A percentile compares a stretch with the other conserved stretches of the same genome.
Evolutionary conservation across 192 early-diverging fungal genomes (phyloP).

Genomic region (Mortierella hygrophila): DNA sequence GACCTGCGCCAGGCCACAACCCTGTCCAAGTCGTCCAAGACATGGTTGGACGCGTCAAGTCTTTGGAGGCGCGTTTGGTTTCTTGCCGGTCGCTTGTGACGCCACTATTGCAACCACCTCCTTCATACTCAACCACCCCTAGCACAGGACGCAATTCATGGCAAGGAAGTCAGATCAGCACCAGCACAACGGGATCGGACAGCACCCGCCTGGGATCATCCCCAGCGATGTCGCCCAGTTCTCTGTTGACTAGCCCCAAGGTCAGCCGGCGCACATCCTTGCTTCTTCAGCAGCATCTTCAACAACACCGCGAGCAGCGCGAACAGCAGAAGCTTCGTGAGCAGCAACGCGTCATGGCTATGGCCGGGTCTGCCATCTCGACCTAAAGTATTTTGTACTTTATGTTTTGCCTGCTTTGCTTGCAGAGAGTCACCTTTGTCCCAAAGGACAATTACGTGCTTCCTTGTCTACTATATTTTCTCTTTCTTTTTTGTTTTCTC

Average conservation of each 20-base stretch:
- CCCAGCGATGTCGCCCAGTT: not conserved
- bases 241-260: slow-evolving; percentile 18
- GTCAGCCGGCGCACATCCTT: slow-evolving; percentile 30
- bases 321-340: slow-evolving; percentile 16
- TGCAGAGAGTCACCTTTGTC: not conserved
- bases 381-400: not conserved
- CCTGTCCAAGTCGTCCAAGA: slow-evolving; percentile 79
- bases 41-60: slow-evolving; percentile 82
- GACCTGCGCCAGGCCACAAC: slow-evolving; percentile 52
- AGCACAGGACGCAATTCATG: slow-evolving; percentile 28
- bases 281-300: slow-evolving; percentile 46
- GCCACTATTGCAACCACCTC: slow-evolving; percentile 73
- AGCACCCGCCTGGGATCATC: slow-evolving; percentile 34
- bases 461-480: not conserved
- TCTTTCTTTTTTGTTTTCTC: not conserved
- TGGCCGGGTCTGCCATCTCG: slow-evolving; percentile 1
- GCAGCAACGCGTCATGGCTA: slow-evolving; percentile 20
- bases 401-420: not conserved
- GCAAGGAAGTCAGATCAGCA: slow-evolving; percentile 22
- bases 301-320: slow-evolving; percentile 41
- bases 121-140: slow-evolving; percentile 57
- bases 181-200: not conserved
- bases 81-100: slow-evolving; percentile 83
- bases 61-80: slow-evolving; percentile 78
- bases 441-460: not conserved